phyloP scores from a whole-genome alignment of 768 basidiomycete species.

The Pleurotus sapidus region DNA sequence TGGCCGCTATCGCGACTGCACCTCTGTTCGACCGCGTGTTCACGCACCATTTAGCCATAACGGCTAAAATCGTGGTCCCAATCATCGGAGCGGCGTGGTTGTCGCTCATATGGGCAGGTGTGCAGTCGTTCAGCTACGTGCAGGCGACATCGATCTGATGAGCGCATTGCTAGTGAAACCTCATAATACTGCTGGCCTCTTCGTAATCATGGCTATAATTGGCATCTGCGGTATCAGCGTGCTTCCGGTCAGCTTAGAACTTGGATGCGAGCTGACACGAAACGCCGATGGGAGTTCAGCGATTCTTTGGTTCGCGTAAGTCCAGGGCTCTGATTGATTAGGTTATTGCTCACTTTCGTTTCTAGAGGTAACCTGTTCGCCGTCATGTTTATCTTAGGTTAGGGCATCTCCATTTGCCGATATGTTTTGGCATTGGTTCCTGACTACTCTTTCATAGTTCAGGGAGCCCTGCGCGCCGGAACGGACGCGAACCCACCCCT shows the following conservation, averaged over 20 bases:
- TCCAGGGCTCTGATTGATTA: not conserved
- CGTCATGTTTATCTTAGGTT: conserved; percentile 63
- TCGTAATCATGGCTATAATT: conserved; percentile 64
- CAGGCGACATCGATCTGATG: no score
- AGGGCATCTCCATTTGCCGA: conserved; percentile 13
- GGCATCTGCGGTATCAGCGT: conserved; percentile 66
- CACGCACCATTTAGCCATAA: conserved; percentile 64
- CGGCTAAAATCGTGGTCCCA: conserved; percentile 59
- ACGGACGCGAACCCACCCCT: conserved; percentile 61
- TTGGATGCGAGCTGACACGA: conserved; percentile 76
- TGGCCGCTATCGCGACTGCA: conserved; percentile 63
- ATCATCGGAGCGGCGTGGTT: conserved; percentile 64
- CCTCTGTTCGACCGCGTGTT: conserved; percentile 84
- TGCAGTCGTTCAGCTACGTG: no score
- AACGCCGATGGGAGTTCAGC: conserved; percentile 79
- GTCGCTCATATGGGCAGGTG: conserved; percentile 79
- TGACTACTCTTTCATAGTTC: conserved; percentile 35
- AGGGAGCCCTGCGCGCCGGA: conserved; percentile 66
- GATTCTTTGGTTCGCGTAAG: conserved; percentile 72
- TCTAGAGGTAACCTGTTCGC: conserved; percentile 62
- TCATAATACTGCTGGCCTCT: conserved; percentile 58
- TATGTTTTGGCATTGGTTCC: not conserved
- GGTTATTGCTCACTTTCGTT: not conserved
- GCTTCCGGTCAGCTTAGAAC: conserved; percentile 74
- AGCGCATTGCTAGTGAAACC: conserved; percentile 46